phyloP scores from a whole-genome alignment of 225 moss, liverwort and hornwort genomes.

The Pseudisothecium myosuroides region DNA sequence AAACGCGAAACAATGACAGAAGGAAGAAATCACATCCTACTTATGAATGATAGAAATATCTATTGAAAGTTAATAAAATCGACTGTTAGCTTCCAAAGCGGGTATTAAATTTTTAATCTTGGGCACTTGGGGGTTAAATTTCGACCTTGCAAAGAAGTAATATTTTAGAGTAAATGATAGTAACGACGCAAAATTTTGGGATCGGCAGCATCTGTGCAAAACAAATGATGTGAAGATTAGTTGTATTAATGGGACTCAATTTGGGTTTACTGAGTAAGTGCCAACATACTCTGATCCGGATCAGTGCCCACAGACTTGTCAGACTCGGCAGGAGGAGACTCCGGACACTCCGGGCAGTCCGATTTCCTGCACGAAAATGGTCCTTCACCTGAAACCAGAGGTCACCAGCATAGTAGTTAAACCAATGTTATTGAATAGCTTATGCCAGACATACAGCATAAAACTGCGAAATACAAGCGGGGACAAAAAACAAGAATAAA shows the following conservation, averaged over 20 bases:
- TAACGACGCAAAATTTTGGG: not conserved
- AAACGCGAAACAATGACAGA: not conserved
- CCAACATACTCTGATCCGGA: not conserved
- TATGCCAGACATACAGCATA: not conserved
- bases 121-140: not conserved
- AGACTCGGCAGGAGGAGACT: not conserved
- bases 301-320: not conserved
- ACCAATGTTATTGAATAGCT: not conserved
- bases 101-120: not conserved
- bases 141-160: not conserved
- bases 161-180: not conserved
- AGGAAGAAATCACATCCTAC: not conserved
- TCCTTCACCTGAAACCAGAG: slow-evolving; percentile 11
- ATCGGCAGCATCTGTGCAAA: not conserved
- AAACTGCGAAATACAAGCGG: not conserved
- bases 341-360: not conserved
- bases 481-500: not conserved
- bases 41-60: not conserved
- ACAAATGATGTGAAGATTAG: not conserved
- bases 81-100: not conserved
- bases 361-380: slow-evolving; percentile 20
- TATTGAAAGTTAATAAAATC: not conserved
- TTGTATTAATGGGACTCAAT: not conserved
- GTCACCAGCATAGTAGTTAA: not conserved
- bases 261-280: not conserved